phyloP scores from a whole-genome alignment of 805 yeast species.

The Yamadazyma philogaea region DNA sequence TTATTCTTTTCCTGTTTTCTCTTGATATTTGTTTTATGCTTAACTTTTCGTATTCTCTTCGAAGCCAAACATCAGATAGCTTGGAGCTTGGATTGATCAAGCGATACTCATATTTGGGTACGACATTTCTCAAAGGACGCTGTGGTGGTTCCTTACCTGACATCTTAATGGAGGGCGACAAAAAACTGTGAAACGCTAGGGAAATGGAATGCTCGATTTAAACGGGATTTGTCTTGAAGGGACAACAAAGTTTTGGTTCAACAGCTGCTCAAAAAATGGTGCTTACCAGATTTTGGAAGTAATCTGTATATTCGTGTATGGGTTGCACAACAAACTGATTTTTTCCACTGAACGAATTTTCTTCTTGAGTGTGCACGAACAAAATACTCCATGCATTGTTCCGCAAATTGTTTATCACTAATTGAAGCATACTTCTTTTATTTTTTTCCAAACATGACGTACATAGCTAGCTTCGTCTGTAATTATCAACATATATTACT shows the following conservation, averaged over 20 bases:
- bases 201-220: not conserved
- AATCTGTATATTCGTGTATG: not conserved
- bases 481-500: not conserved
- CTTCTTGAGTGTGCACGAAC: not conserved
- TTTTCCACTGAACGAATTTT: not conserved
- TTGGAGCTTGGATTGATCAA: conserved; percentile 29
- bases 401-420: too few relatives aligned
- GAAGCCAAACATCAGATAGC: conserved; percentile 32
- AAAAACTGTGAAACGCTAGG: not conserved
- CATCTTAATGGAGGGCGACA: not conserved
- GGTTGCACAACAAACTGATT: not conserved
- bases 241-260: not conserved
- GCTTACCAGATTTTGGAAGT: not conserved
- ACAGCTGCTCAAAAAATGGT: not conserved
- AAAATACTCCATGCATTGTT: not conserved
- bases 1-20: conserved; percentile 25
- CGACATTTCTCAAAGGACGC: conserved; percentile 31
- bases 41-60: conserved; percentile 25
- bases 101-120: conserved; percentile 30
- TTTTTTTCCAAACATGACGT: too few relatives aligned
- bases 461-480: not conserved
- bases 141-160: conserved; percentile 21
- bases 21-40: conserved; percentile 18
- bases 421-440: too few relatives aligned
- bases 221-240: not conserved